Base-by-base conservation (phyloP, 768 basidiomycete genomes). In the Gyrodon lividus region DNA sequence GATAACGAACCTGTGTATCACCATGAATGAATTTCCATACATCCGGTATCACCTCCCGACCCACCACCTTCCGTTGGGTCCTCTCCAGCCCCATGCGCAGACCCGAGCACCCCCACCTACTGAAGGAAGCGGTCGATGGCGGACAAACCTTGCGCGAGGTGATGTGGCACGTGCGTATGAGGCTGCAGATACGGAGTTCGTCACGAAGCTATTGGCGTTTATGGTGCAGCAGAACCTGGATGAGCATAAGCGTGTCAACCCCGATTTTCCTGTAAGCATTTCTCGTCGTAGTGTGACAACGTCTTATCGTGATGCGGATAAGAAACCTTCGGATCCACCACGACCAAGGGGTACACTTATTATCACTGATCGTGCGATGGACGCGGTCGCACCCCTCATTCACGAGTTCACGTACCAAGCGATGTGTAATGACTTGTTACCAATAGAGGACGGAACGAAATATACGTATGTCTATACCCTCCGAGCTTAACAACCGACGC, bases 341-440 rank as follows among this genome's bases (percentile, higher is more conserved):
- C 77, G 93, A 53, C 86, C 88, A 12, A 83, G 88, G 50, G 85
- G 81, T 4, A 89, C 92, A 14, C 73, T 98, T 34, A 79, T 98
- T 63, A 87, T 99, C 53, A 95, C 94, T 5, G 97, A 99, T 70
- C 85, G 97, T n/a, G 81, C 94, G 4, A 92, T 99, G 87, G 97
- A 99, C 69, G 84, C 86, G 60, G 64, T 89, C 22, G 87, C 92
- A 2, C 97, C 97, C 2, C 81, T 98, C 54, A 66, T 97, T 31
- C 97, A 99, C 66, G 97, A 98, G 64, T 99, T 99, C 65, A 98
- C 96, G 19, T 99, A 98, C 69, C 97, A 98, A 70, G 96, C 97
- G 0, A 99, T 99, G 97, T 89, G 88, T 43, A 93, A 94, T 60
- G 97, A 99, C 68, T 70, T 99, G 17, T 77, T 99, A 5, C 87